Conservation (phyloP, 148 eudicot genomes). For the Oxyria digyna region DNA sequence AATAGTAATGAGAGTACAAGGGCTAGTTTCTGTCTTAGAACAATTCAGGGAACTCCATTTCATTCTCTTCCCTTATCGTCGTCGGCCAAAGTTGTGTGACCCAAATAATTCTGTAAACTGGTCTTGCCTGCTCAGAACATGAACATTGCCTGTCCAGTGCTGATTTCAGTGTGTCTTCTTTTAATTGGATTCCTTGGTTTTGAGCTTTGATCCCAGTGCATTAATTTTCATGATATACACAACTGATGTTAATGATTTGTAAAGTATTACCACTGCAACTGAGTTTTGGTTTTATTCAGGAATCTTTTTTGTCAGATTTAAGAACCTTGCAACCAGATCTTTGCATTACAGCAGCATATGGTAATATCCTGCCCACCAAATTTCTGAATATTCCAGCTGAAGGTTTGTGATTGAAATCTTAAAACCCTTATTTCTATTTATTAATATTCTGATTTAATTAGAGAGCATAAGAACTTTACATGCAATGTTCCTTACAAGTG, state of each 20-base stretch:
- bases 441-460: neutral
- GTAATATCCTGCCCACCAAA: conserved; percentile 77
- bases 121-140: neutral
- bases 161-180: neutral
- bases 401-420: conserved; percentile 34
- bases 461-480: neutral
- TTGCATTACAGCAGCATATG: conserved; percentile 94
- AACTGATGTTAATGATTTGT: neutral
- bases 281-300: conserved; percentile 27
- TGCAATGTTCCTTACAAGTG: neutral
- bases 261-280: neutral
- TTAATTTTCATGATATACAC: neutral
- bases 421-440: neutral
- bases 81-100: neutral
- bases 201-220: neutral
- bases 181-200: neutral
- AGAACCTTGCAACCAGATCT: conserved; percentile 79
- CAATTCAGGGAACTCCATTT: neutral
- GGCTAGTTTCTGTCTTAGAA: neutral
- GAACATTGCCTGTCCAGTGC: neutral
- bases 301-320: conserved; percentile 55
- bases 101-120: neutral
- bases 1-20: neutral
- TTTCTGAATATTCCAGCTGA: conserved; percentile 77
- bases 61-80: neutral